Base-by-base conservation (phyloP, 768 basidiomycete genomes). In the Sporobolomyces phaffii region DNA sequence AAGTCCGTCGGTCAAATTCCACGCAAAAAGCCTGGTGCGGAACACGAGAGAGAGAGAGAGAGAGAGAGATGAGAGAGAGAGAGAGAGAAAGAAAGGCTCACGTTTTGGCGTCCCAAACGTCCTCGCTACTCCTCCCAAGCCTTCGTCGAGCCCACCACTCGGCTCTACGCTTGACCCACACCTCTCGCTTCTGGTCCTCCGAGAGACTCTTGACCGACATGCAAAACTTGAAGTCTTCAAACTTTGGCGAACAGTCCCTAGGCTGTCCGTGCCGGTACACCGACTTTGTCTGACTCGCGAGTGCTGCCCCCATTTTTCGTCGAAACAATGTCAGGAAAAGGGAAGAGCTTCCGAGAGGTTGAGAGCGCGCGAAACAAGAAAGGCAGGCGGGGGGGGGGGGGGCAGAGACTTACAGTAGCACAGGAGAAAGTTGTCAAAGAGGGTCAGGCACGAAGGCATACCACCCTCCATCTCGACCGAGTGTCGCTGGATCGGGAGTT, bases 171-270 rank as follows among this genome's bases (percentile, higher is more conserved):
- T 81, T 82, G 62, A 98, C 85, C 93, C 92, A 99, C 5, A 84
- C 84, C 56, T 90, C 85, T 34, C 88, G 82, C 75, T 85, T 84
- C 73, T 86, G 83, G 62, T 92, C 91, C 20, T 86, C 85, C 58
- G 87, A 83, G 77, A 89, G 80, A 17, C 84, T 81, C 78, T 91
- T 94, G 67, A 88, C 79, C 66, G 85, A 87, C 80, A 94, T 80
- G 79, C 94, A 99, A 78, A 89, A 94, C 78, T 96, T 96, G 83
- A 94, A 93, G 73, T 94, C 92, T 64, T 90, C 86, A 75, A 86
- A 82, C 76, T 94, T 92, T 49, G 82, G 81, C 0, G 80, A 80
- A 78, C 93, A 97, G 60, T 85, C 83, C 0, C 84, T 79, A 62
- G 85, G 83, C 63, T 84, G 79, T 10, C 94, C 94, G 72, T 87